Evolutionary conservation across 2,329 filamentous ascomycete genomes (phyloP).

Genomic region (Cladosporium phlei): DNA sequence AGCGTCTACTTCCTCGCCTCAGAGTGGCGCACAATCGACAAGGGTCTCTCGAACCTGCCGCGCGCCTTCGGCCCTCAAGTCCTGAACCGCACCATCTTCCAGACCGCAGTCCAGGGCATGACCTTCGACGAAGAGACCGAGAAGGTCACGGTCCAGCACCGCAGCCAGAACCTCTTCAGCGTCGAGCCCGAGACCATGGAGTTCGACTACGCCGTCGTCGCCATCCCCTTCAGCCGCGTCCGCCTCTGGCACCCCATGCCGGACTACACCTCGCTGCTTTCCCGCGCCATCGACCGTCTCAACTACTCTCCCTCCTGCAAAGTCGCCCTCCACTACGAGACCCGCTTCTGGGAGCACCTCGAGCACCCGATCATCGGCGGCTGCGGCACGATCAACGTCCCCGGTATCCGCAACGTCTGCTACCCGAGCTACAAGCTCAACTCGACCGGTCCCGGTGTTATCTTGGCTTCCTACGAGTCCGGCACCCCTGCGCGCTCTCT

Average conservation of each 20-base stretch:
- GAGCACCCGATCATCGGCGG: constrained; percentile 58
- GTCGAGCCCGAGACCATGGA: constrained; percentile 43
- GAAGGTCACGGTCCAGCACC: constrained; percentile 57
- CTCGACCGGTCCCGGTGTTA: constrained; percentile 56
- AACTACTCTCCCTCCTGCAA: constrained; percentile 51
- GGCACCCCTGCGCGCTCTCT: constrained; percentile 44
- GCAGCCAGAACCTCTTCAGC: constrained; percentile 39
- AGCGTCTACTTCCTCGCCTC: constrained; percentile 56
- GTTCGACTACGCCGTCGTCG: constrained; percentile 64
- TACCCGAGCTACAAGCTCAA: constrained; percentile 66
- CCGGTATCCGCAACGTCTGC: constrained; percentile 58
- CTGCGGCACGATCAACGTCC: constrained; percentile 57
- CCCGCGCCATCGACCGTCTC: constrained; percentile 45
- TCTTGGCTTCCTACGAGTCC: constrained; percentile 57
- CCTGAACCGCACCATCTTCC: constrained; percentile 52
- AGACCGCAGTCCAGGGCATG: constrained; percentile 55
- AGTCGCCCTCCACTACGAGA: constrained; percentile 63
- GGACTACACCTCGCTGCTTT: constrained; percentile 46
- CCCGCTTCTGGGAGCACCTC: constrained; percentile 57
- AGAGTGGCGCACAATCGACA: constrained; percentile 61
- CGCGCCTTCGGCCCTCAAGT: constrained; percentile 60
- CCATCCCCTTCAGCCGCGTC: constrained; percentile 61
- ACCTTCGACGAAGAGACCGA: constrained; percentile 47
- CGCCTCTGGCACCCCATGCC: constrained; percentile 56
- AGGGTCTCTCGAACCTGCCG: constrained; percentile 56